A percentile compares a stretch with the other conserved stretches of the same genome.
Conservation (phyloP, 345 rosid genomes). For the Mallotus nudiflorus region DNA sequence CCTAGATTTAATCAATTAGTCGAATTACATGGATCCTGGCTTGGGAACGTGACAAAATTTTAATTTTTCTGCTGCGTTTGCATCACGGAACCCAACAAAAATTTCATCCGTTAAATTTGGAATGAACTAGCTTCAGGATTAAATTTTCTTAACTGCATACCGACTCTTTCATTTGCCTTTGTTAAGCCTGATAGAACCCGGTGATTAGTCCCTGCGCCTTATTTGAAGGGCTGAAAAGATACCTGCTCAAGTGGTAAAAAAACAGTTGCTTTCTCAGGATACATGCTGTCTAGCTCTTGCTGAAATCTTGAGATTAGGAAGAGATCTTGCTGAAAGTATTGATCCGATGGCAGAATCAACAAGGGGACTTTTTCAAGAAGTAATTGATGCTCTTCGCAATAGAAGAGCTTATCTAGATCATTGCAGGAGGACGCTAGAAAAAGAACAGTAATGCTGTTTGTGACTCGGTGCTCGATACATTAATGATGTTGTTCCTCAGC, state of each 20-base stretch:
- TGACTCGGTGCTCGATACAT: too few relatives aligned
- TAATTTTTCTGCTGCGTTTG: too few relatives aligned
- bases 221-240: slow-evolving; percentile 16
- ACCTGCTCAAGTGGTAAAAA: slow-evolving; percentile 24
- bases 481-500: background rate
- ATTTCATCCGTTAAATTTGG: too few relatives aligned
- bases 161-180: slow-evolving; percentile 7
- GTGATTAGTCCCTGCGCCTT: background rate
- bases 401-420: slow-evolving; percentile 13
- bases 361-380: slow-evolving; percentile 17
- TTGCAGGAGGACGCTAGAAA: background rate
- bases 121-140: background rate
- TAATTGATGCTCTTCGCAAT: slow-evolving; percentile 11
- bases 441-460: slow-evolving; percentile 1
- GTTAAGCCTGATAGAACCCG: background rate
- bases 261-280: slow-evolving; percentile 24
- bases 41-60: too few relatives aligned
- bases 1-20: too few relatives aligned
- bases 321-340: slow-evolving; percentile 22
- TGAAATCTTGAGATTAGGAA: slow-evolving; percentile 25
- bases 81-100: too few relatives aligned
- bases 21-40: too few relatives aligned
- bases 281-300: slow-evolving; percentile 16
- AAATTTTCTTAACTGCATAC: slow-evolving; percentile 17
- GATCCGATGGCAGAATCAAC: slow-evolving; percentile 25